Percentiles rank a stretch among this genome's conserved stretches.
Conservation (phyloP, 2,329 filamentous ascomycete genomes). For the Calonectria pseudoreteaudii region DNA sequence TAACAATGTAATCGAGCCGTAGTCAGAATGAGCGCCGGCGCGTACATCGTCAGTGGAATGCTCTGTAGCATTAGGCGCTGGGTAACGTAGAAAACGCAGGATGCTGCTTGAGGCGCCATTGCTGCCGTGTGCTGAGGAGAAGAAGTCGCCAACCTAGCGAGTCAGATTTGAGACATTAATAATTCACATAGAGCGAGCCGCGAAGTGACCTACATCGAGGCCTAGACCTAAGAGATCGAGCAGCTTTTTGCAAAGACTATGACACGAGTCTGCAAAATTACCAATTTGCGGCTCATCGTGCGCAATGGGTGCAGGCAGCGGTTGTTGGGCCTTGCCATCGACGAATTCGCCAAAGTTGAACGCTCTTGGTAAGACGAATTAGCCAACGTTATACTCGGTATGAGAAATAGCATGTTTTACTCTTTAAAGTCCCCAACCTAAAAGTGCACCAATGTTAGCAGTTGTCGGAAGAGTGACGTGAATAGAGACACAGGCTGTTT, state of each 20-base stretch:
- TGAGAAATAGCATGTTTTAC: conserved; percentile 57
- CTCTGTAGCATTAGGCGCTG: conserved; percentile 59
- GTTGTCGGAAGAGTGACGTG: neutral
- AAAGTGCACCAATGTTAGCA: neutral
- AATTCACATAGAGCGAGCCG: neutral
- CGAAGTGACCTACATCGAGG: conserved; percentile 65
- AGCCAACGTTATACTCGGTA: neutral
- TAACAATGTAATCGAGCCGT: conserved; percentile 78
- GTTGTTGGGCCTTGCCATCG: conserved; percentile 77
- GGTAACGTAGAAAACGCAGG: conserved; percentile 80
- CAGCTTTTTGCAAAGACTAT: conserved; percentile 77
- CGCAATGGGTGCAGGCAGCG: conserved; percentile 75
- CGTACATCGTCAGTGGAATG: conserved; percentile 74
- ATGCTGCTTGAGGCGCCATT: conserved; percentile 66
- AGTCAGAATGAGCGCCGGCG: conserved; percentile 93
- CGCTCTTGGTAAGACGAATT: conserved; percentile 64
- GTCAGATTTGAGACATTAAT: conserved; percentile 15
- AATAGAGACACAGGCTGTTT: neutral
- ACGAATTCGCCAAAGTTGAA: conserved; percentile 91
- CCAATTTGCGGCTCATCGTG: conserved; percentile 70
- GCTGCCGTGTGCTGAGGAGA: conserved; percentile 63
- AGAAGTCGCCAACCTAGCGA: conserved; percentile 63
- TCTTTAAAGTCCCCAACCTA: conserved; percentile 90
- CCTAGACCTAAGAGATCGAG: conserved; percentile 83
- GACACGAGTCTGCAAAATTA: conserved; percentile 78